Base-by-base conservation (phyloP, 495 filamentous ascomycete genomes). In the Xylaria grammica region DNA sequence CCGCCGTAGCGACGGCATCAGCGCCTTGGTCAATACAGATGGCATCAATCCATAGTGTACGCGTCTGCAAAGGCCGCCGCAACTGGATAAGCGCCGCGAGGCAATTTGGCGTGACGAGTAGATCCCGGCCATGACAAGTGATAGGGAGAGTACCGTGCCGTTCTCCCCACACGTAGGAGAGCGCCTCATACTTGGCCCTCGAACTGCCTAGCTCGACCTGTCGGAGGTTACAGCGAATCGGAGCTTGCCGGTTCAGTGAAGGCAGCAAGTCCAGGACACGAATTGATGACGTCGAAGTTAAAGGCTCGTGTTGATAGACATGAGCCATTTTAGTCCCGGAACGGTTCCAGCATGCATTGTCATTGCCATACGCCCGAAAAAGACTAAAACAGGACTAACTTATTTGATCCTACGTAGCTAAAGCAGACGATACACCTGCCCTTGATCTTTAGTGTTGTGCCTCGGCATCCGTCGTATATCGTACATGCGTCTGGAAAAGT, bases 11-110 rank as follows among this genome's bases (percentile, higher is more conserved):
- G 3, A 32, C 49, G 15, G 49, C 49, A 32, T 52, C 13, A 53
- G 65, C 64, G 17, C 54, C 36, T 53, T 77, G 75, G 65, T 77
- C 63, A 45, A 77, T 77, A 44, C 72, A 77, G 7, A 77, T 53
- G 1, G 69, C 57, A 50, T 77, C 75, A 17, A 75, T 70, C 75
- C 74, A 75, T 22, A 76, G 17, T 19, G 53, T 57, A 27, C 53
- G 53, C 24, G 1, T 42, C 9, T 24, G 19, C 22, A 57, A 17
- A 30, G 20, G 20, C 19, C 9, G 20, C 32, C 53, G 53, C 1
- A 57, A 29, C 11, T 42, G 11, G 3, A 26, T n/a, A n/a, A 57
- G 53, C 10, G 53, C 53, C 3, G 53, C 20, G 19, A 38, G 32
- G 19, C 32, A 44, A 42, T 57, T 57, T 4, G 53, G 34, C 3